A percentile compares a stretch with the other conserved stretches of the same genome.
These are phyloP conservation scores for Boletus reticuloceps DNA, from an alignment of 768 basidiomycete genomes.

Conservation along the genomic window DNA sequence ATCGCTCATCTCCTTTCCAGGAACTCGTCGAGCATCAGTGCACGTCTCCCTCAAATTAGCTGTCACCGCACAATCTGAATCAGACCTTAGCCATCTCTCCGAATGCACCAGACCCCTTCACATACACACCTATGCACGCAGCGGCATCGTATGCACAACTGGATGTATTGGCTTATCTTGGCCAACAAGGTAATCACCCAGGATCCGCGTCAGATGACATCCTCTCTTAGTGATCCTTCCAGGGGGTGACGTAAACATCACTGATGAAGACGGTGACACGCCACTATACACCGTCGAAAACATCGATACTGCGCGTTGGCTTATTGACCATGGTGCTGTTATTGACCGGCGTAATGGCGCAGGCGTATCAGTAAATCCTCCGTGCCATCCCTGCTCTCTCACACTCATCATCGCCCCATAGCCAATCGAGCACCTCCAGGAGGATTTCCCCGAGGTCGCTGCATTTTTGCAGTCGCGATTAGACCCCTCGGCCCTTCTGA, in stretches of 20 bases:
- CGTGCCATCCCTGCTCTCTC: conserved; percentile 8
- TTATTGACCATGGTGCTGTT: conserved; percentile 75
- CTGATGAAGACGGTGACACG: conserved; percentile 87
- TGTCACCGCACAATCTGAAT: conserved; percentile 26
- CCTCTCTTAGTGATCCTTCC: not conserved
- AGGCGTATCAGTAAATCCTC: conserved; percentile 66
- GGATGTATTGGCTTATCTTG: conserved; percentile 71
- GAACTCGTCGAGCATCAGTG: conserved; percentile 58
- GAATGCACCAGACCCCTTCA: conserved; percentile 65
- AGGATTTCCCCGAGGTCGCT: conserved; percentile 71
- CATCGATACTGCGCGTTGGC: conserved; percentile 70
- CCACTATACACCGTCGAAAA: conserved; percentile 89
- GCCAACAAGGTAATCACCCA: conserved; percentile 53
- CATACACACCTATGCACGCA: conserved; percentile 92
- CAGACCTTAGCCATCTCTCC: conserved; percentile 55
- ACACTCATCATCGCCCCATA: conserved; percentile 2
- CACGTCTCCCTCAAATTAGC: conserved; percentile 36
- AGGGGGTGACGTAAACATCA: conserved; percentile 87
- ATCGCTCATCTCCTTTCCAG: conserved; percentile 31
- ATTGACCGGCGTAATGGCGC: conserved; percentile 62
- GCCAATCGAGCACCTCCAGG: conserved; percentile 68
- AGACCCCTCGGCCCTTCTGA: conserved; percentile 13
- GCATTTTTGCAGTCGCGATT: conserved; percentile 50
- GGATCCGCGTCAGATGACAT: conserved; percentile 1
- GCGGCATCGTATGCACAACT: conserved; percentile 90